phyloP scores from a whole-genome alignment of 2,329 filamentous ascomycete species.

The Teratosphaeria zuluensis region DNA sequence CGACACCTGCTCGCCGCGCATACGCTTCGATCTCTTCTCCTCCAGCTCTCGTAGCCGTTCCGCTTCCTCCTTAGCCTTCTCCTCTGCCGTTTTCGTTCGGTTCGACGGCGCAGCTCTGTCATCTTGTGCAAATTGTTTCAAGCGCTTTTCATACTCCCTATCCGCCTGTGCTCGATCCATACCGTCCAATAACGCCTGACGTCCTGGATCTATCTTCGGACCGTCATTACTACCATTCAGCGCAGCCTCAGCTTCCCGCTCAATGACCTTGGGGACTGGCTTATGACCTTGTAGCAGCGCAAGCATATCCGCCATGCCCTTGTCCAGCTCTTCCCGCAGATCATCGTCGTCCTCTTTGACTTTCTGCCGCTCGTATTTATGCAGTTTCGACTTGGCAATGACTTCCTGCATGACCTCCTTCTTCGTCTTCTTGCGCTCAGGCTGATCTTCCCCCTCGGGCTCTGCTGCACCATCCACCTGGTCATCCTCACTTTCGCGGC shows the following conservation, averaged over 20 bases:
- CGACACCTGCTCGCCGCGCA: constrained; percentile 73
- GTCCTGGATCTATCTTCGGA: constrained; percentile 49
- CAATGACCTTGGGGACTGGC: constrained; percentile 25
- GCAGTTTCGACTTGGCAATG: constrained; percentile 89
- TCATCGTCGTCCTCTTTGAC: constrained; percentile 91
- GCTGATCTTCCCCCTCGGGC: constrained; percentile 48
- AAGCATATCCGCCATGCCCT: constrained; percentile 69
- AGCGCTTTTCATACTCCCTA: constrained; percentile 75
- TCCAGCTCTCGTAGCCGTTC: constrained; percentile 71
- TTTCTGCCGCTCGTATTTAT: constrained; percentile 90
- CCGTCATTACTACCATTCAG: constrained; percentile 19
- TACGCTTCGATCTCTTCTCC: constrained; percentile 69
- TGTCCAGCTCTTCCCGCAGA: constrained; percentile 71
- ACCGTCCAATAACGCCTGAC: constrained; percentile 50
- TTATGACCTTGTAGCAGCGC: constrained; percentile 55
- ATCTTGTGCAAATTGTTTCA: constrained; percentile 76
- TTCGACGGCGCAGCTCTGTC: constrained; percentile 76
- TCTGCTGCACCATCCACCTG: constrained; percentile 27
- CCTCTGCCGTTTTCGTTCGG: constrained; percentile 84
- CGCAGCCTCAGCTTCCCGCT: constrained; percentile 20
- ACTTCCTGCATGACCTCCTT: constrained; percentile 97
- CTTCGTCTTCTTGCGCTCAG: constrained; percentile 85
- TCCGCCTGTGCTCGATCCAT: constrained; percentile 60
- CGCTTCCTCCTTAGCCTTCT: constrained; percentile 69
- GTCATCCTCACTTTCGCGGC: constrained; percentile 44